Evolutionary conservation across 495 filamentous ascomycete genomes (phyloP).

Genomic region (Hypoxylon crocopeplum): DNA sequence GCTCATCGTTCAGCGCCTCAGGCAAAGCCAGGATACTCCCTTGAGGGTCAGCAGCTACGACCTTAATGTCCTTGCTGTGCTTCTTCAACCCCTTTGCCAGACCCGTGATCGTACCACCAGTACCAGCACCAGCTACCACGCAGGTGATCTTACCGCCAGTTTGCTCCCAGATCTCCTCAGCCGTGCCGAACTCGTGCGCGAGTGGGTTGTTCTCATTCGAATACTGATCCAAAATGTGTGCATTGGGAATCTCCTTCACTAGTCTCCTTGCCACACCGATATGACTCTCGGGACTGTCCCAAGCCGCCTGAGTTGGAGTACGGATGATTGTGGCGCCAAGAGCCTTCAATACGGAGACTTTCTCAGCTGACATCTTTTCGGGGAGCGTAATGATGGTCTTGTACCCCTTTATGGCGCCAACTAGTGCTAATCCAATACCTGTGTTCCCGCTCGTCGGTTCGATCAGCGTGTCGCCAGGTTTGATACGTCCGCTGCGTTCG

Average conservation of each 20-base stretch:
- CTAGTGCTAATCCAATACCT: conserved; percentile 94
- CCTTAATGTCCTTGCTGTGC: conserved; percentile 80
- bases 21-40: conserved; percentile 89
- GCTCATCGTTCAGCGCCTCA: conserved; percentile 74
- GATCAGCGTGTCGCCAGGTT: conserved; percentile 95
- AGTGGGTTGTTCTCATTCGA: conserved; percentile 88
- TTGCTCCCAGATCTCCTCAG: conserved; percentile 95
- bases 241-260: conserved; percentile 94
- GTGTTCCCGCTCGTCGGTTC: conserved; percentile 98
- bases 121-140: conserved; percentile 91
- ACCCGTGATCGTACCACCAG: conserved; percentile 94
- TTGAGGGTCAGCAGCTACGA: conserved; percentile 90
- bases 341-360: conserved; percentile 90
- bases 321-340: conserved; percentile 97
- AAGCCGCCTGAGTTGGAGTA: conserved; percentile 94
- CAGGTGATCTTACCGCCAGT: conserved; percentile 84
- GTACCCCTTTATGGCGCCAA: conserved; percentile 95
- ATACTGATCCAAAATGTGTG: conserved; percentile 97
- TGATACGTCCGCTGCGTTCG: conserved; percentile 88
- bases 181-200: conserved; percentile 93
- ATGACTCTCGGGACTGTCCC: conserved; percentile 91
- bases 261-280: conserved; percentile 92
- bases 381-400: conserved; percentile 98
- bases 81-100: conserved; percentile 85
- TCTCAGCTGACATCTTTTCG: conserved; percentile 99